A percentile compares a stretch with the other conserved stretches of the same genome.
Evolutionary conservation across 2,329 filamentous ascomycete species (phyloP).

Genomic region (Zasmidium citrigriseum): DNA sequence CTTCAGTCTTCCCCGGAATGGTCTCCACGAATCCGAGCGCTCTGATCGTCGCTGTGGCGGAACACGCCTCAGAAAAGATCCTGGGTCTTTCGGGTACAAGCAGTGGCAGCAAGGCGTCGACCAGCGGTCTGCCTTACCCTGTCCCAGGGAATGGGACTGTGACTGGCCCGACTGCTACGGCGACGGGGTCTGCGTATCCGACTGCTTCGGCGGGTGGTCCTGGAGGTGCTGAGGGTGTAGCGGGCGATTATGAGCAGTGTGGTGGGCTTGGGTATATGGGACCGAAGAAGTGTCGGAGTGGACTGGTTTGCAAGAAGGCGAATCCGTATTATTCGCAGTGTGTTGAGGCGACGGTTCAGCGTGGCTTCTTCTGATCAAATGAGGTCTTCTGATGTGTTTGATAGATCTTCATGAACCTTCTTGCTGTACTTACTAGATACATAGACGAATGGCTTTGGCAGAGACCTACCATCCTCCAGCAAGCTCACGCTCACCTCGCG

Average conservation of each 20-base stretch:
- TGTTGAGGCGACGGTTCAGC: not conserved
- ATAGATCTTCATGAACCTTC: no score
- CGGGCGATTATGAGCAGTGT: conserved; percentile 14
- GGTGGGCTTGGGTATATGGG: conserved; percentile 12
- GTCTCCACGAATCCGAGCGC: conserved; percentile 68
- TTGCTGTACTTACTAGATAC: not conserved
- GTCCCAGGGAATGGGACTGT: not conserved
- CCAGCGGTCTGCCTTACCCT: not conserved
- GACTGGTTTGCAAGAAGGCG: conserved; percentile 8
- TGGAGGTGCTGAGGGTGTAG: not conserved
- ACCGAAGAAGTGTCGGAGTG: conserved; percentile 5
- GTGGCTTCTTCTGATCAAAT: not conserved
- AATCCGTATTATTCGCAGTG: conserved; percentile 18
- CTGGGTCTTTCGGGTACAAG: conserved; percentile 39
- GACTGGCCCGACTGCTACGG: not conserved
- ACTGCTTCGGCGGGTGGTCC: not conserved
- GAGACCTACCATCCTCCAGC: no score
- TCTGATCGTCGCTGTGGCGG: conserved; percentile 64
- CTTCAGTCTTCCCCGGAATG: conserved; percentile 68
- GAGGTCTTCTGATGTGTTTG: no score
- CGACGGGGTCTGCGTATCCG: conserved; percentile 2
- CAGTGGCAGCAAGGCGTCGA: not conserved
- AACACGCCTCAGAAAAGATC: conserved; percentile 59
- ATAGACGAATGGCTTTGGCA: no score
- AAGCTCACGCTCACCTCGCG: no score